Base-by-base conservation (phyloP, 2,329 filamentous ascomycete species). In the Fonsecaea erecta region DNA sequence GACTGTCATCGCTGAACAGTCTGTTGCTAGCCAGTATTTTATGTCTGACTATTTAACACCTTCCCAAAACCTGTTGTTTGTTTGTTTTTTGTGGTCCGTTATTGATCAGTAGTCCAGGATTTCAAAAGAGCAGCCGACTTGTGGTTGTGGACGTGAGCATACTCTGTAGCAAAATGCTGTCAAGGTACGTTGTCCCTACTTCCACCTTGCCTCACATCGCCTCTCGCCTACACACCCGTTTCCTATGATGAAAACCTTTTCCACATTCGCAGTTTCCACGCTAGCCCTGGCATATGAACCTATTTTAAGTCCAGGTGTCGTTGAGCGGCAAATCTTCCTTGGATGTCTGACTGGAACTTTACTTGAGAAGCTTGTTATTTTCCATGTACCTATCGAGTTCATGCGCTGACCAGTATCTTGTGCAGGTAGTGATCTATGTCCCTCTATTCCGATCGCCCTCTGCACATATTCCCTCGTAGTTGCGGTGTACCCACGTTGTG, bases 1-100 rank as follows among this genome's bases (percentile, higher is more conserved):
- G 85, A 81, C 80, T 79, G 80, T 82, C 82, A 78, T 86, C 84
- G 83, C 84, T 83, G 82, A 84, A 83, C 78, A 80, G 82, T 83
- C 85, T 87, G 86, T 84, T 88, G 88, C 86, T 89, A 86, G 86
- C 86, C 86, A 89, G 86, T 88, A 88, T 82, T 80, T 79, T 80
- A 84, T 85, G 86, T 87, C 86, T 88, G 86, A 89, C 43, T 48
- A 48, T 80, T 64, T 6, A 71, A 71, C 66, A 71, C 68, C 64
- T 66, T 30, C 30, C 14, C 24, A 43, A 28, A 34, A 53, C 26
- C 43, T 48, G 43, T 12, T 12, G 9, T 48, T 26, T 11, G 5
- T 48, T 11, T 30, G 28, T 30, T 5, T 12, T 48, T 7, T 48
- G 43, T 48, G 18, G 8, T 48, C 43, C 26, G 18, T 24, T 24